Evolutionary conservation across 306 rosid genomes (phyloP).

Genomic region (Lablab purpureus): DNA sequence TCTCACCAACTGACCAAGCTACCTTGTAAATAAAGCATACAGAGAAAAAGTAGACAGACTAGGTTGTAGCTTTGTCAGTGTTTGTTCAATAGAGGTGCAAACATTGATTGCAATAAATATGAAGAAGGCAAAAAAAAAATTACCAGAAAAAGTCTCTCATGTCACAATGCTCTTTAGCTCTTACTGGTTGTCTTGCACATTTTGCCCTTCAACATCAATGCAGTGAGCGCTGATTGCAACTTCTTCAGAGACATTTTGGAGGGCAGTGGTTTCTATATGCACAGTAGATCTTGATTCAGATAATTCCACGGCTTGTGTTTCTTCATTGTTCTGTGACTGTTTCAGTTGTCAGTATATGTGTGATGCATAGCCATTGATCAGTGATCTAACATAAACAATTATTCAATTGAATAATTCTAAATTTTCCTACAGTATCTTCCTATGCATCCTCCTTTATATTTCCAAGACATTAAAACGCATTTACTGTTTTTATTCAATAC

Average conservation of each 20-base stretch:
- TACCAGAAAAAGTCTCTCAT: conserved; percentile 38
- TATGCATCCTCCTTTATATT: neutral
- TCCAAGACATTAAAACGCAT: neutral
- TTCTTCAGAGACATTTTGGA: conserved; percentile 48
- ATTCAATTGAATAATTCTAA: neutral
- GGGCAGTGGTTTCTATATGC: conserved; percentile 42
- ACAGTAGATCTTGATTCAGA: conserved; percentile 48
- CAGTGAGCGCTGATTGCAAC: conserved; percentile 39
- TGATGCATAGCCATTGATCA: conserved; percentile 22
- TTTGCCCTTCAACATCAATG: conserved; percentile 50
- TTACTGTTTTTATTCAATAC: neutral
- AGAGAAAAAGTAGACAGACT: neutral
- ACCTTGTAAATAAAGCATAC: neutral
- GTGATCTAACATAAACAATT: conserved; percentile 22
- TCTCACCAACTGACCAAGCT: neutral
- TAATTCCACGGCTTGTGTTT: conserved; percentile 37
- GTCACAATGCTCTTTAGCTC: conserved; percentile 16
- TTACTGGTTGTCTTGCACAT: conserved; percentile 33
- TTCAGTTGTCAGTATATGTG: conserved; percentile 32
- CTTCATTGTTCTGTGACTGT: conserved; percentile 50
- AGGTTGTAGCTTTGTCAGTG: conserved; percentile 2
- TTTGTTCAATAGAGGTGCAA: neutral
- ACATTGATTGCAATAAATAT: neutral
- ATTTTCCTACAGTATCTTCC: neutral
- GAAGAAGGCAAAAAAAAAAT: neutral